These are phyloP conservation scores for Ilex asprella DNA, from an alignment of 257 asterid genomes.

Conservation along the genomic window DNA sequence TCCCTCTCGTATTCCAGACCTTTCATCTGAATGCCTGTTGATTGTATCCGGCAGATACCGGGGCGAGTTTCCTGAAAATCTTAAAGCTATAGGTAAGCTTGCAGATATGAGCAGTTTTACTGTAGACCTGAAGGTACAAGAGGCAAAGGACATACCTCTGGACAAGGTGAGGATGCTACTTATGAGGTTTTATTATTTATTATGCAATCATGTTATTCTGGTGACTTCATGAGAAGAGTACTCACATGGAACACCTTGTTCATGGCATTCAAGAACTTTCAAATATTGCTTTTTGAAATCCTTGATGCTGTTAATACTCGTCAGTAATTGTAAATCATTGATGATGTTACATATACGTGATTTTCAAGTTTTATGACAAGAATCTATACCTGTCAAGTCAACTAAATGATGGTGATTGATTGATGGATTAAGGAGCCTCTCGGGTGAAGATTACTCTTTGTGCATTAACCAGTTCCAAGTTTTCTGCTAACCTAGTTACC, in stretches of 20 bases:
- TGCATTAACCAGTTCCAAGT: too few relatives aligned
- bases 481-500: too few relatives aligned
- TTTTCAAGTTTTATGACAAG: too few relatives aligned
- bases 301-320: not conserved
- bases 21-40: slow-evolving; percentile 71
- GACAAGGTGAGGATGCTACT: slow-evolving; percentile 46
- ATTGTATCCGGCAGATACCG: slow-evolving; percentile 78
- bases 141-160: slow-evolving; percentile 59
- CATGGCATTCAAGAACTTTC: not conserved
- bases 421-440: too few relatives aligned
- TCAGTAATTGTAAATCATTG: not conserved
- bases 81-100: slow-evolving; percentile 50
- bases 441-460: too few relatives aligned
- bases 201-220: too few relatives aligned
- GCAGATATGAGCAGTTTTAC: slow-evolving; percentile 49
- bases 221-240: slow-evolving; percentile 4
- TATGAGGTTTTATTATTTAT: not conserved
- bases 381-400: too few relatives aligned
- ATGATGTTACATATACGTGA: not conserved
- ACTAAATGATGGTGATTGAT: too few relatives aligned
- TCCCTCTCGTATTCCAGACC: slow-evolving; percentile 77
- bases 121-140: slow-evolving; percentile 55
- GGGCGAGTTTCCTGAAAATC: slow-evolving; percentile 64
- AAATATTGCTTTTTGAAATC: not conserved
- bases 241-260: too few relatives aligned